A percentile compares a stretch with the other conserved stretches of the same genome.
phyloP scores from a whole-genome alignment of 176 grass and related monocot species.

The Triticum aestivum region DNA sequence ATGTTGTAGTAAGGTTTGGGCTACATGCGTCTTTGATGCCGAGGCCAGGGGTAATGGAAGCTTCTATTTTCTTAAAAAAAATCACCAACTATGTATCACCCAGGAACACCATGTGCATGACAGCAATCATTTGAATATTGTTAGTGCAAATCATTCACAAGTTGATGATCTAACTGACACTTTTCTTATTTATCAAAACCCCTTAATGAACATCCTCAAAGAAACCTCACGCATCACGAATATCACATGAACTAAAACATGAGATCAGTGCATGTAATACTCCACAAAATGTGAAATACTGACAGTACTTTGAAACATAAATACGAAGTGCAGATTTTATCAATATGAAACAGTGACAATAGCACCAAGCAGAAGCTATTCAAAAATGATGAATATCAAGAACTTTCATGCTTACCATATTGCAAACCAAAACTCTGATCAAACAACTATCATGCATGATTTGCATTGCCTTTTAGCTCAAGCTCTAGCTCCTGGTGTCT shows the following conservation, averaged over 20 bases:
- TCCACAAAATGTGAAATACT: background rate
- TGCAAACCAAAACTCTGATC: constrained; percentile 9
- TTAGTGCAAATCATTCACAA: constrained; percentile 10
- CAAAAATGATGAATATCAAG: background rate
- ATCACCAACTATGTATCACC: background rate
- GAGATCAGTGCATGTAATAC: background rate
- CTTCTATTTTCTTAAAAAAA: background rate
- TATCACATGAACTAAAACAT: background rate
- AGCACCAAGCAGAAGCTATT: background rate
- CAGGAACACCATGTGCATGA: background rate
- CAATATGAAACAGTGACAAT: background rate
- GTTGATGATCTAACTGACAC: background rate
- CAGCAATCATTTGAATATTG: background rate
- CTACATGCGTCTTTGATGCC: background rate
- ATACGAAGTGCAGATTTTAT: background rate
- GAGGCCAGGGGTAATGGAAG: background rate
- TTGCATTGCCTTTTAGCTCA: constrained; percentile 34
- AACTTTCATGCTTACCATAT: constrained; percentile 18
- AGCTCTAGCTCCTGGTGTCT: constrained; percentile 66
- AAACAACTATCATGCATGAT: constrained; percentile 30
- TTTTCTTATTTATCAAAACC: constrained; percentile 28
- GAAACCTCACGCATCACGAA: background rate
- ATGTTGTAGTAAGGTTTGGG: background rate
- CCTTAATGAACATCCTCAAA: background rate
- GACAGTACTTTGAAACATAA: background rate